Percentiles rank a stretch among this genome's conserved stretches.
Evolutionary conservation across 768 basidiomycete species (phyloP).

Genomic region (Agrocybe praecox): DNA sequence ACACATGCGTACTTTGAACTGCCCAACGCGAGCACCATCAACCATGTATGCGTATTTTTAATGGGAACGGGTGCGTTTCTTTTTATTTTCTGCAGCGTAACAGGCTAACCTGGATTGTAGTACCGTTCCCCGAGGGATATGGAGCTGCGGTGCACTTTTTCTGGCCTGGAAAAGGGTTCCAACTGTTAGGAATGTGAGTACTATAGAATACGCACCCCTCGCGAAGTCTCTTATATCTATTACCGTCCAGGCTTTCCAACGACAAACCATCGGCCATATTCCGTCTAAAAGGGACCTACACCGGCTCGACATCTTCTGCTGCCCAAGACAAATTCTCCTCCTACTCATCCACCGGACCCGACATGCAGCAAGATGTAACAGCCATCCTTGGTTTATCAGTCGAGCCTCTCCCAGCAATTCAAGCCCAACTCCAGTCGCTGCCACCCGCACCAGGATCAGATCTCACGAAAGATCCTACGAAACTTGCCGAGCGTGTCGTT

Average conservation of each 20-base stretch:
- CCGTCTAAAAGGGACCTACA: conserved; percentile 66
- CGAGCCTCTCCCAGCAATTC: conserved; percentile 70
- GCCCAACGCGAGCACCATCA: conserved; percentile 68
- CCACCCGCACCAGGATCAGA: conserved; percentile 30
- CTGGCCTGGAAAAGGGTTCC: conserved; percentile 88
- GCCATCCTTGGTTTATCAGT: conserved; percentile 81
- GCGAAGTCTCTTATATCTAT: neutral
- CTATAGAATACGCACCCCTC: neutral
- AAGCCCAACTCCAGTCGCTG: conserved; percentile 54
- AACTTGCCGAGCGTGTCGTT: conserved; percentile 69
- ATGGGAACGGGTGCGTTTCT: conserved; percentile 66
- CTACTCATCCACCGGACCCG: conserved; percentile 29
- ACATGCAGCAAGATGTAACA: conserved; percentile 51
- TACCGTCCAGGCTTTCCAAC: conserved; percentile 72
- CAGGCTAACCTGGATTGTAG: conserved; percentile 28
- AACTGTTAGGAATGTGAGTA: conserved; percentile 80
- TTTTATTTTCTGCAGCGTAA: conserved; percentile 1
- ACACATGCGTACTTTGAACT: conserved; percentile 84
- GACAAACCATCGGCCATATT: conserved; percentile 91
- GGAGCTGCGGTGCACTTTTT: conserved; percentile 85
- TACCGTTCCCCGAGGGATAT: conserved; percentile 83
- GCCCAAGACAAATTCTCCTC: conserved; percentile 42
- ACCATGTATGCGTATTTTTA: conserved; percentile 86
- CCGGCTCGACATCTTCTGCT: conserved; percentile 36
- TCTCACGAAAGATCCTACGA: conserved; percentile 45